Evolutionary conservation across 139 green algal species (phyloP), one percentile per base, ranked within the genome.

Genomic region (Chlorella sp.): DNA sequence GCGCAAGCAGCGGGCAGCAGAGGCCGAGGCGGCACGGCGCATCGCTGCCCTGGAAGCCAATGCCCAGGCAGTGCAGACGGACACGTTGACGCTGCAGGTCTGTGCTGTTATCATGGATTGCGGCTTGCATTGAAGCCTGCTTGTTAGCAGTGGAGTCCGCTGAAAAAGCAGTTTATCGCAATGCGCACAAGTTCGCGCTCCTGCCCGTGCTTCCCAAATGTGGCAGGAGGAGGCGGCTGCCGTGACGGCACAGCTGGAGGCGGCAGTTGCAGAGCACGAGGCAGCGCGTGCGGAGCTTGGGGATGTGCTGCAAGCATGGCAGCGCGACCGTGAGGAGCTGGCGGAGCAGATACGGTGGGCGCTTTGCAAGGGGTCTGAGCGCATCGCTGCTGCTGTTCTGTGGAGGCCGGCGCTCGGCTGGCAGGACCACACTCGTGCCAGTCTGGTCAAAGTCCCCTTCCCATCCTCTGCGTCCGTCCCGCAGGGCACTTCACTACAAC

Each of bases 161-260:
- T n/a, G n/a, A n/a, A n/a, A n/a, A n/a, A n/a, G n/a, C n/a, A n/a
- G n/a, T n/a, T n/a, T n/a, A n/a, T n/a, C n/a, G n/a, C n/a, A n/a
- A n/a, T n/a, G n/a, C n/a, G n/a, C n/a, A n/a, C n/a, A n/a, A n/a
- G n/a, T n/a, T n/a, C n/a, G n/a, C n/a, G n/a, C n/a, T n/a, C n/a
- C n/a, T n/a, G n/a, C n/a, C n/a, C n/a, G n/a, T n/a, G n/a, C n/a
- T n/a, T 39, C 15, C 25, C 38, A 0, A 32, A 12, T 28, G 69
- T 16, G 30, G 44, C 82, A 93, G 81, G 94, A 97, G 74, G 93
- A 96, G 88, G 92, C 91, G 36, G 88, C 92, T 65, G 87, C 92
- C 68, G 93, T 93, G 87, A 95, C 89, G 12, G 91, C 92, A 80
- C 94, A 96, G 89, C 85, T 97, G 74, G 90, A 92, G 80, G 94